Evolutionary conservation across 345 rosid genomes (phyloP).

Genomic region (Heritiera fomes): DNA sequence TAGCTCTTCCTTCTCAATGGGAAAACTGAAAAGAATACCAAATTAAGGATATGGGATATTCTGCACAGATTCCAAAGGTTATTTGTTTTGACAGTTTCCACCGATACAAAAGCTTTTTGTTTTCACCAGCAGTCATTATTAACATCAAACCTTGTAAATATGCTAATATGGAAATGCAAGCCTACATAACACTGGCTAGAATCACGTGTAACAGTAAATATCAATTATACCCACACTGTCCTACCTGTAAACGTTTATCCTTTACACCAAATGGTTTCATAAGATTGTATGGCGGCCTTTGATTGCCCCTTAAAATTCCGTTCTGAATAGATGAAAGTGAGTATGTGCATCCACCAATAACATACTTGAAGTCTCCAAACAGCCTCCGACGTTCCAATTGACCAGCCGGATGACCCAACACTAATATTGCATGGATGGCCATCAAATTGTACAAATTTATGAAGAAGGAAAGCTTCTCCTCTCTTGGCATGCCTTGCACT

Average conservation of each 20-base stretch:
- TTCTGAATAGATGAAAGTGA: slow-evolving; percentile 85
- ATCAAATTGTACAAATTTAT: slow-evolving; percentile 86
- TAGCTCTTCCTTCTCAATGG: neutral
- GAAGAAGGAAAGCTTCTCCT: slow-evolving; percentile 81
- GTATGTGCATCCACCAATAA: slow-evolving; percentile 67
- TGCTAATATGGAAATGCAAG: neutral
- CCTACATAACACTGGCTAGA: slow-evolving; percentile 1
- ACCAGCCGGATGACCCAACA: slow-evolving; percentile 72
- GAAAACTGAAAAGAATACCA: neutral
- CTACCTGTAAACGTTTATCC: slow-evolving; percentile 69
- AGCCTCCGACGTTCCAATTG: slow-evolving; percentile 67
- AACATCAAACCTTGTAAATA: neutral
- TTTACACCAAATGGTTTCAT: slow-evolving; percentile 72
- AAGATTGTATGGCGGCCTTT: slow-evolving; percentile 76
- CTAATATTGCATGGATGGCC: slow-evolving; percentile 80
- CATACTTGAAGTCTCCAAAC: slow-evolving; percentile 78
- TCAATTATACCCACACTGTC: neutral
- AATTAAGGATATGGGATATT: neutral
- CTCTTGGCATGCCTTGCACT: slow-evolving; percentile 62
- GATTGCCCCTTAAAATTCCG: slow-evolving; percentile 80
- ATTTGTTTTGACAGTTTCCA: neutral
- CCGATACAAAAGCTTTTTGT: neutral
- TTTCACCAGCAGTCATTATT: neutral
- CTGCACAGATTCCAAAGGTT: neutral
- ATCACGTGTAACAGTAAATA: slow-evolving; percentile 3